A percentile compares a stretch with the other conserved stretches of the same genome.
phyloP scores from a whole-genome alignment of 2,329 filamentous ascomycete genomes.

The Colletotrichum shisoi region DNA sequence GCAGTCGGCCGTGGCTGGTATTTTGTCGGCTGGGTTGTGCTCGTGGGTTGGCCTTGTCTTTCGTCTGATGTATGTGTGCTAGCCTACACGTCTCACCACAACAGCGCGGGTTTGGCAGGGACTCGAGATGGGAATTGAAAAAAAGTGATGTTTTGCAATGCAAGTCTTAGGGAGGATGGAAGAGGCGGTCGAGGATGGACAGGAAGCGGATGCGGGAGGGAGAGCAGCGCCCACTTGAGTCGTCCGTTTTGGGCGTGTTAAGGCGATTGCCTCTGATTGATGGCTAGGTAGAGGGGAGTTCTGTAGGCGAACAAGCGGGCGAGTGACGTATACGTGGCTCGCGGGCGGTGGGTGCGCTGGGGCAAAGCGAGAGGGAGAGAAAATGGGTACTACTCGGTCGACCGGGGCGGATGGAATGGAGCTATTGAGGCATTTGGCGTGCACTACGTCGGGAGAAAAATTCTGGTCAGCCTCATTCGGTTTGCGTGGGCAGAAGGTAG shows the following conservation, averaged over 20 bases:
- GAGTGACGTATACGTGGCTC: constrained; percentile 37
- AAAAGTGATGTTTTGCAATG: constrained; percentile 25
- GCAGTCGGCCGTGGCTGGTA: constrained; percentile 13
- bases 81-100: constrained; percentile 41
- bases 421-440: constrained; percentile 27
- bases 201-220: constrained; percentile 57
- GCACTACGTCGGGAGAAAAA: constrained; percentile 18
- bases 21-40: constrained; percentile 32
- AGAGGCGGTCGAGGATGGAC: constrained; percentile 59
- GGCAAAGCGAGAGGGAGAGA: constrained; percentile 17
- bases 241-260: constrained; percentile 59
- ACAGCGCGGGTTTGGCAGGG: constrained; percentile 32
- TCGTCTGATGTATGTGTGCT: constrained; percentile 43
- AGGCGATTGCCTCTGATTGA: constrained; percentile 44
- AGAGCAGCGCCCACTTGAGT: constrained; percentile 55
- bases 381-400: constrained; percentile 2
- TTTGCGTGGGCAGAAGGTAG: constrained; percentile 30
- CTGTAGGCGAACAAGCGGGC: constrained; percentile 38
- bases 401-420: constrained; percentile 26
- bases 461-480: constrained; percentile 34
- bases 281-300: constrained; percentile 39
- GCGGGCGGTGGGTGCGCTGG: constrained; percentile 26
- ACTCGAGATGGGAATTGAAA: constrained; percentile 10
- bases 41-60: constrained; percentile 35
- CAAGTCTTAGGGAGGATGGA: constrained; percentile 60